phyloP scores from a whole-genome alignment of 306 rosid species.

The Acacia acuminata region DNA sequence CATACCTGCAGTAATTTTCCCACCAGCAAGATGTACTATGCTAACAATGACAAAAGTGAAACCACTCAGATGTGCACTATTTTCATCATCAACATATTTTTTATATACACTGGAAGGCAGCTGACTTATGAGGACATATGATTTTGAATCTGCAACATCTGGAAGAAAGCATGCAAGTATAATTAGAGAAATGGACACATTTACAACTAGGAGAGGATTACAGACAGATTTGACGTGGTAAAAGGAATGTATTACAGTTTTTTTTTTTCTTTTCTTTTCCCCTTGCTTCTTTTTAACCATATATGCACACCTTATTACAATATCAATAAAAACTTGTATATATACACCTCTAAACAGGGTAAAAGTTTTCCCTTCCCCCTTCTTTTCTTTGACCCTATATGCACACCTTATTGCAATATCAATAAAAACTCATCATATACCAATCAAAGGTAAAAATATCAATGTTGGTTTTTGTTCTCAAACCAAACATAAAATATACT shows the following conservation, averaged over 20 bases:
- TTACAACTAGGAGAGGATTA: constrained; percentile 4
- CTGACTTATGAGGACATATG: constrained; percentile 68
- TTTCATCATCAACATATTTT: constrained; percentile 65
- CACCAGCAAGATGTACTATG: constrained; percentile 83
- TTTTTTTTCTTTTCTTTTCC: not conserved
- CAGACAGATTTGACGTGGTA: constrained; percentile 13
- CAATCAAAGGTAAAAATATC: not conserved
- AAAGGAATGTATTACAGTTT: not conserved
- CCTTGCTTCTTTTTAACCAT: not conserved
- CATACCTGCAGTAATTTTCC: constrained; percentile 85
- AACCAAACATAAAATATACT: not conserved
- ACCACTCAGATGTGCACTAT: constrained; percentile 64
- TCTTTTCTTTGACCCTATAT: not conserved
- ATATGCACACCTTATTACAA: not conserved
- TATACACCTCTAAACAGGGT: not conserved
- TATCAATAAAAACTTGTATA: not conserved
- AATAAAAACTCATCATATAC: not conserved
- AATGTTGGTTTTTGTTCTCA: not conserved
- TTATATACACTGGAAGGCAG: constrained; percentile 64
- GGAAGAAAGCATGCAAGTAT: constrained; percentile 23
- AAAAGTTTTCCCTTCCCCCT: not conserved
- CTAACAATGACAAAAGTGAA: constrained; percentile 74
- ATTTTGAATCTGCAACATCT: constrained; percentile 67
- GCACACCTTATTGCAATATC: not conserved
- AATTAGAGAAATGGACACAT: constrained; percentile 15